phyloP scores from a whole-genome alignment of 768 basidiomycete species.

The Rhodotorula paludigena region DNA sequence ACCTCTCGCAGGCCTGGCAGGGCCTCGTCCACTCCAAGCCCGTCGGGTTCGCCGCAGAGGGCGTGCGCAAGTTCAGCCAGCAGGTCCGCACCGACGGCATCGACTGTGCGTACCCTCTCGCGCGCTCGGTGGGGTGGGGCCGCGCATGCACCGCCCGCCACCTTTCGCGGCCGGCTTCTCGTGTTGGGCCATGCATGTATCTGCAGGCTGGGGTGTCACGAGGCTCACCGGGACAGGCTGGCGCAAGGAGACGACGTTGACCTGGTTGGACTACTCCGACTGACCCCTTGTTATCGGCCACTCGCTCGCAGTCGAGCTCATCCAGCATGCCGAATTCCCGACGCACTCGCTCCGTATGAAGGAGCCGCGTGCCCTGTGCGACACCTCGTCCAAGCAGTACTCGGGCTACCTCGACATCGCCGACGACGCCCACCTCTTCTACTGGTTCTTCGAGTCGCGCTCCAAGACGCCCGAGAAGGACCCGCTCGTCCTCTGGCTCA shows the following conservation, averaged over 20 bases:
- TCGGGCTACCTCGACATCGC: slow-evolving; percentile 79
- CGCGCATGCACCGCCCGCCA: not conserved
- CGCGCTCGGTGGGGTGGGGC: not conserved
- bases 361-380: slow-evolving; percentile 65
- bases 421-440: slow-evolving; percentile 76
- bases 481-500: slow-evolving; percentile 69
- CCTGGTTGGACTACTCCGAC: not conserved
- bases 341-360: slow-evolving; percentile 57
- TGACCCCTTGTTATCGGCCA: not conserved
- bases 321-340: slow-evolving; percentile 56
- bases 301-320: slow-evolving; percentile 59
- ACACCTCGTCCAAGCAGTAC: slow-evolving; percentile 70
- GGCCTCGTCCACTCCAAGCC: slow-evolving; percentile 1
- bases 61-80: slow-evolving; percentile 57
- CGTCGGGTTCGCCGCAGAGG: slow-evolving; percentile 45
- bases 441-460: slow-evolving; percentile 80
- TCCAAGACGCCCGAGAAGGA: slow-evolving; percentile 61
- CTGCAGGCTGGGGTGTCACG: too few species aligned
- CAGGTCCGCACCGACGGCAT: slow-evolving; percentile 63
- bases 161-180: not conserved
- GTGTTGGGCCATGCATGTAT: too few species aligned
- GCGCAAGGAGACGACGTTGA: too few species aligned
- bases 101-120: slow-evolving; percentile 56
- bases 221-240: too few species aligned
- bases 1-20: slow-evolving; percentile 6